Evolutionary conservation across 768 basidiomycete genomes (phyloP).

Genomic region (Pulveroboletus sp.): DNA sequence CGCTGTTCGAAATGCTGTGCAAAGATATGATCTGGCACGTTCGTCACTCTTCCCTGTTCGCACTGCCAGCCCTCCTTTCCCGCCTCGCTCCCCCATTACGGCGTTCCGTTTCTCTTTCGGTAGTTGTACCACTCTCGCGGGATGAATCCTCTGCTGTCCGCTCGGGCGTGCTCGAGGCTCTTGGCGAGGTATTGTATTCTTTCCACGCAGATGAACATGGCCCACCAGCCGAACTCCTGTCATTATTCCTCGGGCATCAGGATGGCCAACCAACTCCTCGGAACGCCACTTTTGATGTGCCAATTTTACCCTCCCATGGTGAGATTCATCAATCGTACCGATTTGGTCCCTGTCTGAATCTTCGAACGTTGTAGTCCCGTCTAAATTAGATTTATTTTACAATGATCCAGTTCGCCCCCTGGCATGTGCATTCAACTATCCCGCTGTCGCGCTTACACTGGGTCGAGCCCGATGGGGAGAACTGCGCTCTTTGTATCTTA

Average conservation of each 20-base stretch:
- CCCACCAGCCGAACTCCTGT: slow-evolving; percentile 70
- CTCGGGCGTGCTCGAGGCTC: slow-evolving; percentile 74
- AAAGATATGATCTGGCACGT: slow-evolving; percentile 76
- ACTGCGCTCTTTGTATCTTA: slow-evolving; percentile 62
- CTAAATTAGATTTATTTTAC: slow-evolving; percentile 44
- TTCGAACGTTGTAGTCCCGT: too few relatives aligned
- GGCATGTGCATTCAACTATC: slow-evolving; percentile 87
- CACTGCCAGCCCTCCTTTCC: slow-evolving; percentile 74
- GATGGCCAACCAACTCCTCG: slow-evolving; percentile 39
- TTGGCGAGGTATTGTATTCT: slow-evolving; percentile 85
- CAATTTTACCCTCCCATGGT: slow-evolving; percentile 15
- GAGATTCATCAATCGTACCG: slow-evolving; percentile 5
- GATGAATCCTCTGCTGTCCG: slow-evolving; percentile 70
- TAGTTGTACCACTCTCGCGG: slow-evolving; percentile 54
- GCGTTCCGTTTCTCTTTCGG: slow-evolving; percentile 60
- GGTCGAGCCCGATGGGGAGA: slow-evolving; percentile 73
- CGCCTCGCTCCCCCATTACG: slow-evolving; percentile 58
- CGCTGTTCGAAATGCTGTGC: slow-evolving; percentile 68
- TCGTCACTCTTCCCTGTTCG: slow-evolving; percentile 81
- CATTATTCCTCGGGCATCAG: slow-evolving; percentile 67
- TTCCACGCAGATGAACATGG: slow-evolving; percentile 62
- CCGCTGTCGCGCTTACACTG: slow-evolving; percentile 82
- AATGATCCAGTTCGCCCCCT: slow-evolving; percentile 69
- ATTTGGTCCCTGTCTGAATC: too few relatives aligned
- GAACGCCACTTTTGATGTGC: slow-evolving; percentile 9